Evolutionary conservation across 352 stramenopile species (phyloP).

Genomic region (Phytophthora fragariaefolia): DNA sequence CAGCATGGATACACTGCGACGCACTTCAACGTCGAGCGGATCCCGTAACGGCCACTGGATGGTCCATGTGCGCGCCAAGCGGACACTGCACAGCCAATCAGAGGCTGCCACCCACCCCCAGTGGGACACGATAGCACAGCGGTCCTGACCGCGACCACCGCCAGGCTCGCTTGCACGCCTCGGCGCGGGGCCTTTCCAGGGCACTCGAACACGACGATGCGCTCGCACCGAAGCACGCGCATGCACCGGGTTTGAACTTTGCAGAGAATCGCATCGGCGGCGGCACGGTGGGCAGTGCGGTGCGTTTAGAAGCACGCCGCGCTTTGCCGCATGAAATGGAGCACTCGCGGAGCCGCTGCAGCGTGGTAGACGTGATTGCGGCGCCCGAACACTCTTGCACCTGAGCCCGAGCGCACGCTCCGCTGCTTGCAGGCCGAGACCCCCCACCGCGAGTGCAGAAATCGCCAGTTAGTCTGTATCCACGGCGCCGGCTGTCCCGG

Average conservation of each 20-base stretch:
- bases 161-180: conserved; percentile 20
- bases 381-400: too few species aligned
- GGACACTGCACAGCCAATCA: conserved; percentile 23
- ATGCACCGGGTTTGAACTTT: conserved; percentile 13
- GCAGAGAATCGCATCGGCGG: conserved; percentile 23
- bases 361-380: background rate
- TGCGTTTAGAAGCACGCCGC: too few species aligned
- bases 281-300: background rate
- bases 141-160: background rate
- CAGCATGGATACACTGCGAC: conserved; percentile 9
- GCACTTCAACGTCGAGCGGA: conserved; percentile 27
- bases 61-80: conserved; percentile 14
- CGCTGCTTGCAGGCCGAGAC: background rate
- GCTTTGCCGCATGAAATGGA: too few species aligned
- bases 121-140: conserved; percentile 2
- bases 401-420: background rate
- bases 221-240: background rate
- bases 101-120: conserved; percentile 23
- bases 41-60: conserved; percentile 15
- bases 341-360: background rate
- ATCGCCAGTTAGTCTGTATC: conserved; percentile 39
- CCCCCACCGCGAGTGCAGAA: conserved; percentile 25
- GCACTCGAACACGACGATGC: background rate
- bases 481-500: conserved; percentile 32
- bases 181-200: conserved; percentile 15